Evolutionary conservation across 768 basidiomycete genomes (phyloP).

Genomic region (Podaxis sp.): DNA sequence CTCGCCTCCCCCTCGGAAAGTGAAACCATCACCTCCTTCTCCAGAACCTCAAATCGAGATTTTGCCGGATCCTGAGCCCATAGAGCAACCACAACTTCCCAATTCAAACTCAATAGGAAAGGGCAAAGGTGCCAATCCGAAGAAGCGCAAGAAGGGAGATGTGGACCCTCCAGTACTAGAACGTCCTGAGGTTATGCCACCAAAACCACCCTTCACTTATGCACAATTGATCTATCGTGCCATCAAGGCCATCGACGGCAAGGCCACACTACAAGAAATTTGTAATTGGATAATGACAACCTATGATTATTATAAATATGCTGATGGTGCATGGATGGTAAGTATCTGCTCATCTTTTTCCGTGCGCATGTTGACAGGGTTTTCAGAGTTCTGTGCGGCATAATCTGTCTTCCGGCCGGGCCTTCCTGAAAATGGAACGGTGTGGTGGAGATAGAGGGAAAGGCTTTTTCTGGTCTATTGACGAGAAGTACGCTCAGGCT

Average conservation of each 20-base stretch:
- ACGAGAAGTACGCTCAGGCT: constrained; percentile 65
- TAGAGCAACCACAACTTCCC: constrained; percentile 49
- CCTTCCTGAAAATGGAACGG: constrained; percentile 89
- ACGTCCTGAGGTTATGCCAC: constrained; percentile 76
- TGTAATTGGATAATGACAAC: constrained; percentile 88
- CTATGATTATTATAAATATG: constrained; percentile 88
- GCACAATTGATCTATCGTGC: constrained; percentile 90
- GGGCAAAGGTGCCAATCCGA: constrained; percentile 47
- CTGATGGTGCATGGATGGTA: constrained; percentile 92
- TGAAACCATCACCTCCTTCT: constrained; percentile 45
- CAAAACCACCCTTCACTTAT: constrained; percentile 89
- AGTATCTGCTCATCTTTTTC: constrained; percentile 27
- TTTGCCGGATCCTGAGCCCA: constrained; percentile 36
- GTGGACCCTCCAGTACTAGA: constrained; percentile 43
- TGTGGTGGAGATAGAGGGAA: constrained; percentile 85
- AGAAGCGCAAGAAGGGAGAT: constrained; percentile 74
- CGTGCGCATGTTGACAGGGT: constrained; percentile 14
- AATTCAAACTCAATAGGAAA: constrained; percentile 63
- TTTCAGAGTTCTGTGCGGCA: constrained; percentile 88
- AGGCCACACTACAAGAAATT: constrained; percentile 90
- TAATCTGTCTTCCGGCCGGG: constrained; percentile 89
- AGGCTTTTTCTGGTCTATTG: constrained; percentile 92
- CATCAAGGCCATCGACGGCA: constrained; percentile 77
- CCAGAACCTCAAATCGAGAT: constrained; percentile 42
- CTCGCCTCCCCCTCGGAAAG: constrained; percentile 59